Percentiles rank a stretch among this genome's conserved stretches.
phyloP scores from a whole-genome alignment of 1,284 basidiomycete genomes.

The Rhodotorula sp. region DNA sequence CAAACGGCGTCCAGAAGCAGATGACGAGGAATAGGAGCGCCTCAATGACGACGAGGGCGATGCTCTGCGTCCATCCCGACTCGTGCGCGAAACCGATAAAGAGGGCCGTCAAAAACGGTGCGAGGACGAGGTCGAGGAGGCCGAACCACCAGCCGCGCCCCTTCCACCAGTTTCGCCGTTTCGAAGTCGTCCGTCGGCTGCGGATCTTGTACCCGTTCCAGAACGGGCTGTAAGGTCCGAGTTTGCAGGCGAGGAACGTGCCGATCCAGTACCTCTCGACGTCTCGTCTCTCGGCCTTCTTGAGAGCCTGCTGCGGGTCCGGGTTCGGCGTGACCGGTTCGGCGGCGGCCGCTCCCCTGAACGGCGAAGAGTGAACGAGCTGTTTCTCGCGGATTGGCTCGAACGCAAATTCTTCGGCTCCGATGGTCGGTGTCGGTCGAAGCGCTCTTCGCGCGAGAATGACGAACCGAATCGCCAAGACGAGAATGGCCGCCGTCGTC shows the following conservation, averaged over 20 bases:
- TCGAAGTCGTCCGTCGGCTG: conserved; percentile 10
- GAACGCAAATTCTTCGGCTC: conserved; percentile 1
- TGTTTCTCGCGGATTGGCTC: background rate
- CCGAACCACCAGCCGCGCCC: conserved; percentile 51
- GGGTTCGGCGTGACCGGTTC: conserved; percentile 15
- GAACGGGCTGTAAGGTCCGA: conserved; percentile 52
- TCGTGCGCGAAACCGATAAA: conserved; percentile 67
- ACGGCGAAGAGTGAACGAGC: conserved; percentile 7
- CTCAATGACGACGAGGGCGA: conserved; percentile 69
- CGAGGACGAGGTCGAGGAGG: conserved; percentile 49
- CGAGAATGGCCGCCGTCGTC: conserved; percentile 57
- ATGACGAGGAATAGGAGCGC: conserved; percentile 60
- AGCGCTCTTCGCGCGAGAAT: conserved; percentile 43
- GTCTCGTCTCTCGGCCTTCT: conserved; percentile 19
- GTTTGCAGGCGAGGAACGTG: conserved; percentile 50
- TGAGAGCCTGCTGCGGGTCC: conserved; percentile 12
- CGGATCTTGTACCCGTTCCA: conserved; percentile 50
- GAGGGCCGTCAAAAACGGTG: conserved; percentile 59
- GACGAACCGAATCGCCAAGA: conserved; percentile 50
- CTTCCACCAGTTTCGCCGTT: conserved; percentile 25
- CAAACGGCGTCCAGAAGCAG: conserved; percentile 59
- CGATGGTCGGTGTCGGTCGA: conserved; percentile 26
- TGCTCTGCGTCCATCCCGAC: conserved; percentile 68
- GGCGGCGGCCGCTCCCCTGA: background rate
- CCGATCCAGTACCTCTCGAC: conserved; percentile 14